Evolutionary conservation across 2,329 filamentous ascomycete species (phyloP), one percentile per base, ranked within the genome.

Genomic region (Trichoderma harzianum): DNA sequence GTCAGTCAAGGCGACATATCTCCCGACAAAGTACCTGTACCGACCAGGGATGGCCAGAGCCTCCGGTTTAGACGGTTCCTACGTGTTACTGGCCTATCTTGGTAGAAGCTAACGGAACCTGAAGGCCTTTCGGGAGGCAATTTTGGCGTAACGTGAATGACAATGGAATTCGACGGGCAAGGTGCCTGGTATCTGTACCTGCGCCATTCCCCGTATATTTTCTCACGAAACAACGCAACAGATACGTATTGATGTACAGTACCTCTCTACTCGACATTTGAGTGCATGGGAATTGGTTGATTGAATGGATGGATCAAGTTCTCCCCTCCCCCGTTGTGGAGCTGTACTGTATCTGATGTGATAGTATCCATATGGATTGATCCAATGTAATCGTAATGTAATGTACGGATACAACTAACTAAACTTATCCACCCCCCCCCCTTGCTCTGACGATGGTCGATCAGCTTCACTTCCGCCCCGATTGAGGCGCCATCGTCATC

Each of bases 401-500:
- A 36, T 36, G 34, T 36, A 36, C 34, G 34, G 34, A 36, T 36
- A 36, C n/a, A n/a, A n/a, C n/a, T n/a, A n/a, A n/a, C n/a, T n/a
- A n/a, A n/a, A n/a, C n/a, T n/a, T n/a, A n/a, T n/a, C 32, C 32
- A 34, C 34, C 63, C 30, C 47, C 30, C 47, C 43, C 18, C 39
- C 39, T 28, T 30, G 28, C 32, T 67, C 7, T 63, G 68, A 63
- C 68, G 58, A 70, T 69, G 65, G 66, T 24, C 66, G 57, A 69
- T 69, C 66, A 69, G 66, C 66, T 69, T 60, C 57, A 62, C 57
- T 21, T 69, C 66, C 66, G 21, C 34, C 65, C 65, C 53, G 65
- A 51, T 36, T 47, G 68, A 39, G 58, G 58, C 68, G 60, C 68
- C 58, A 63, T 70, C 68, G 68, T 70, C 68, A 70, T 70, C 58